Conservation (phyloP, 768 basidiomycete genomes). For the Tulasnella sp. region DNA sequence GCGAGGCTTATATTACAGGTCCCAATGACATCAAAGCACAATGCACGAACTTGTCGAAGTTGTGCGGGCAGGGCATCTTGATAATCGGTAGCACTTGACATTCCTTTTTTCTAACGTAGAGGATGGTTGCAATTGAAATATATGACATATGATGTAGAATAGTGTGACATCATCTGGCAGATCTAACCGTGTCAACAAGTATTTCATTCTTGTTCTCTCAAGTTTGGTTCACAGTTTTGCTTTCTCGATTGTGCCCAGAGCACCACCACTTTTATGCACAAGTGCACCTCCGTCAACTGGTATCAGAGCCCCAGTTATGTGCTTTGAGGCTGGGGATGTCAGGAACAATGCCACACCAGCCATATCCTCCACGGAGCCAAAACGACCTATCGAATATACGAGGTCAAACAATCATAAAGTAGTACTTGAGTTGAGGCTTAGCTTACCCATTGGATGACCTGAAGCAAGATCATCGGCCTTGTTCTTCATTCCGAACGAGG, state of each 20-base stretch:
- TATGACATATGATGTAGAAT: too few species aligned
- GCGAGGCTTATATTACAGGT: slow-evolving; percentile 5
- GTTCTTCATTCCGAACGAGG: slow-evolving; percentile 55
- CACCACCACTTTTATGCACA: neutral
- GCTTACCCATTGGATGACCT: slow-evolving; percentile 50
- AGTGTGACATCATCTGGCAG: too few species aligned
- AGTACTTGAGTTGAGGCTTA: neutral
- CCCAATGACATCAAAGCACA: slow-evolving; percentile 17
- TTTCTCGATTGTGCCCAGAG: too few species aligned
- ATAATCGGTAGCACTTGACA: too few species aligned
- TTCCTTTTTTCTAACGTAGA: too few species aligned
- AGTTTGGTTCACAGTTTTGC: slow-evolving; percentile 1
- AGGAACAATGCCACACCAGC: slow-evolving; percentile 60
- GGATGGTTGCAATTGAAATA: too few species aligned
- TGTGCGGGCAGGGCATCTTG: slow-evolving; percentile 2
- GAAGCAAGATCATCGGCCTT: slow-evolving; percentile 36
- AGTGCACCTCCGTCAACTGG: slow-evolving; percentile 50
- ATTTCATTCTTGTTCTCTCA: too few species aligned
- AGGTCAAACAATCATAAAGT: neutral
- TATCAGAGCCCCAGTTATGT: slow-evolving; percentile 62
- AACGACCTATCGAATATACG: slow-evolving; percentile 37
- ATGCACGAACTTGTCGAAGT: slow-evolving; percentile 6
- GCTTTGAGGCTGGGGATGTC: slow-evolving; percentile 55
- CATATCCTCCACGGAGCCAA: slow-evolving; percentile 51
- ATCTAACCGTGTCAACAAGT: too few species aligned